phyloP scores from a whole-genome alignment of 2,329 filamentous ascomycete genomes.

The Trichoderma simmonsii region DNA sequence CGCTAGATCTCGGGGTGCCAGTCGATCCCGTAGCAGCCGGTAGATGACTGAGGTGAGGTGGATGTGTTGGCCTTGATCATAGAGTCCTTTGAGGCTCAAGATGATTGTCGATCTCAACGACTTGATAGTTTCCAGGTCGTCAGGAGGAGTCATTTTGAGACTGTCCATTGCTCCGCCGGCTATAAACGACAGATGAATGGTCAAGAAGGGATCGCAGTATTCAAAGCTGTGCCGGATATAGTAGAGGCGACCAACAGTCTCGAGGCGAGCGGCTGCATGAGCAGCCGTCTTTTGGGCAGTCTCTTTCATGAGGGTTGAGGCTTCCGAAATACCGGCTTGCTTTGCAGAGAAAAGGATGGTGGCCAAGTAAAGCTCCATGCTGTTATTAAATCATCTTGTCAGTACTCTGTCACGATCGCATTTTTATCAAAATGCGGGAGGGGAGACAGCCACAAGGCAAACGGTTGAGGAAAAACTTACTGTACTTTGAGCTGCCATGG shows the following conservation, averaged over 20 bases:
- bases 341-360: constrained; percentile 1
- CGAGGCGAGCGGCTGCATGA: constrained; percentile 27
- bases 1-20: not conserved
- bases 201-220: constrained; percentile 11
- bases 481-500: constrained; percentile 33
- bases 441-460: not conserved
- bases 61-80: constrained; percentile 15
- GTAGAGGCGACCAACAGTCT: constrained; percentile 34
- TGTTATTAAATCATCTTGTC: not conserved
- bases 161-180: constrained; percentile 3
- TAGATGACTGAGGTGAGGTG: constrained; percentile 6
- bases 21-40: not conserved
- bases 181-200: not conserved
- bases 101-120: constrained; percentile 9
- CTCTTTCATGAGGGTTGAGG: not conserved
- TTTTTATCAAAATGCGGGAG: too few relatives aligned
- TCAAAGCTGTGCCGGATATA: constrained; percentile 34
- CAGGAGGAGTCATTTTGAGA: not conserved
- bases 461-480: constrained; percentile 23
- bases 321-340: not conserved
- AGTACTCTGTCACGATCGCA: not conserved
- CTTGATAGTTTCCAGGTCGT: not conserved
- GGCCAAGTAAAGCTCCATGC: constrained; percentile 12
- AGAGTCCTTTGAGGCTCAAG: constrained; percentile 10
- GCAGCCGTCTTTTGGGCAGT: constrained; percentile 13